These are phyloP conservation scores for Fusarium sarcochroum DNA, from an alignment of 2,329 filamentous ascomycete genomes.

Conservation along the genomic window DNA sequence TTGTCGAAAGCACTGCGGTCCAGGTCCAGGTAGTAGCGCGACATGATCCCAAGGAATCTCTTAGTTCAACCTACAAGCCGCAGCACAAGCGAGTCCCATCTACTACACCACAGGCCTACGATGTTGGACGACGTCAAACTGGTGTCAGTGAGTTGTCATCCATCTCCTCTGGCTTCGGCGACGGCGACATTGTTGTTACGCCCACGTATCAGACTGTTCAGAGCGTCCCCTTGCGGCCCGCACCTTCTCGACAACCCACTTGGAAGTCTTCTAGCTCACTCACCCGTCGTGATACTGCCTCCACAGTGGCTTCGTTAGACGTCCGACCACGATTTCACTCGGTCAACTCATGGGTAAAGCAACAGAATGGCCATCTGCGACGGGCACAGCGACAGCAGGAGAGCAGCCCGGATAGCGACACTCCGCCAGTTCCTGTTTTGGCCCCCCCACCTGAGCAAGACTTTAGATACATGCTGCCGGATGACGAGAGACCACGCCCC, in stretches of 20 bases:
- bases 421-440: constrained; percentile 59
- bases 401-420: constrained; percentile 41
- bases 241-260: constrained; percentile 30
- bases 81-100: constrained; percentile 38
- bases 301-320: constrained; percentile 68
- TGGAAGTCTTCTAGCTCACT: constrained; percentile 33
- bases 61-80: constrained; percentile 17
- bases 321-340: constrained; percentile 68
- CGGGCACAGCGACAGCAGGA: constrained; percentile 59
- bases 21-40: constrained; percentile 40
- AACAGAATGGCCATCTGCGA: constrained; percentile 70
- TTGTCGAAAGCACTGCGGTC: constrained; percentile 43
- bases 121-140: constrained; percentile 47
- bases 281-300: constrained; percentile 64
- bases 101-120: constrained; percentile 36
- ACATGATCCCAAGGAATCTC: constrained; percentile 36
- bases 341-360: constrained; percentile 75
- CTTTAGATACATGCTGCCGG: constrained; percentile 66
- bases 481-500: constrained; percentile 62
- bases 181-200: constrained; percentile 69
- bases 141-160: constrained; percentile 69
- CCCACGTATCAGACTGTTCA: constrained; percentile 43
- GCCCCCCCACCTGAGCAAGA: constrained; percentile 61
- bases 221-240: constrained; percentile 33
- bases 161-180: constrained; percentile 75